Percentiles rank a stretch among this genome's conserved stretches.
These are phyloP conservation scores for Podospora tetraspora DNA, from an alignment of 495 filamentous ascomycete genomes.

Conservation along the genomic window DNA sequence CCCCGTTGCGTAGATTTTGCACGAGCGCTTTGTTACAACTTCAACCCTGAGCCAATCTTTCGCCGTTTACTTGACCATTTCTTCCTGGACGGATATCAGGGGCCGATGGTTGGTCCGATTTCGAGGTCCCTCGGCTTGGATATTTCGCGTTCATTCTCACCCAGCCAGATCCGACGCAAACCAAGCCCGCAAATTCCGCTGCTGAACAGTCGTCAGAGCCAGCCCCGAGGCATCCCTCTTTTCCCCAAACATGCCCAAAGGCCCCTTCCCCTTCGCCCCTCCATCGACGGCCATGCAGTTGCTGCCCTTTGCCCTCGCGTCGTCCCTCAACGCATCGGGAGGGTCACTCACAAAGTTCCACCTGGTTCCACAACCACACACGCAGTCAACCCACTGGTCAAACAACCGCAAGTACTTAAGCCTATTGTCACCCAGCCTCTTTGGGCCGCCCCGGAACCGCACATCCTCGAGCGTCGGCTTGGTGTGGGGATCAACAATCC, in stretches of 20 bases:
- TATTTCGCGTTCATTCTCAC: neutral
- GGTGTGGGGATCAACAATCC: neutral
- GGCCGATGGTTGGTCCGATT: neutral
- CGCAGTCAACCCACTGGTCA: neutral
- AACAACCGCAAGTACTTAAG: neutral
- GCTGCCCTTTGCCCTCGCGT: neutral
- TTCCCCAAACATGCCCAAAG: neutral
- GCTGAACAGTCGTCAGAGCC: neutral
- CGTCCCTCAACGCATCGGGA: neutral
- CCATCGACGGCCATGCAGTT: neutral
- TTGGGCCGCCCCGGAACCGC: neutral
- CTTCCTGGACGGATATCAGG: no score
- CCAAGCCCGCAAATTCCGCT: neutral
- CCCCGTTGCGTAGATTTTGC: neutral
- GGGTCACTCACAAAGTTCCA: neutral
- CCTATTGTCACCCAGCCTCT: neutral
- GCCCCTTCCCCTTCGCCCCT: neutral
- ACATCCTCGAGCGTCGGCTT: neutral
- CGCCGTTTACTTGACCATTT: neutral
- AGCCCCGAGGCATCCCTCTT: neutral
- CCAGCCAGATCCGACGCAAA: neutral
- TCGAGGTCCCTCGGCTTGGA: neutral
- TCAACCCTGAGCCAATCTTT: neutral
- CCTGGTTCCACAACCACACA: neutral
- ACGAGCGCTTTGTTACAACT: neutral